A percentile compares a stretch with the other conserved stretches of the same genome.
These are phyloP conservation scores for Sanghuangporus weigelae DNA, from an alignment of 1,284 basidiomycete genomes.

Conservation along the genomic window DNA sequence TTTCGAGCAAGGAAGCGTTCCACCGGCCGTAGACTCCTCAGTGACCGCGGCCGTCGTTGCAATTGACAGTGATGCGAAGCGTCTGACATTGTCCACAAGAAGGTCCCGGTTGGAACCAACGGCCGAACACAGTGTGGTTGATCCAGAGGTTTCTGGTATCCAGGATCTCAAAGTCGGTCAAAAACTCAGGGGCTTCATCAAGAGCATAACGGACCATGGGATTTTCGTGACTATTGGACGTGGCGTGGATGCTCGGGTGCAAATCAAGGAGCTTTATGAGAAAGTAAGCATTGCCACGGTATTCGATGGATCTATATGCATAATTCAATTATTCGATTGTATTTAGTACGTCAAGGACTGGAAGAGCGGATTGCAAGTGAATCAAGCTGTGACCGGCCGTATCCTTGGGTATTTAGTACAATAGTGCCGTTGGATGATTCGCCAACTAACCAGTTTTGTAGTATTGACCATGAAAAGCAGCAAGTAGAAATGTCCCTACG, in stretches of 20 bases:
- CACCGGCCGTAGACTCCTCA: slow-evolving; percentile 63
- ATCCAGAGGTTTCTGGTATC: slow-evolving; percentile 65
- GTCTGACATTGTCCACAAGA: slow-evolving; percentile 76
- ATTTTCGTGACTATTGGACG: slow-evolving; percentile 88
- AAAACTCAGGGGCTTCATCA: slow-evolving; percentile 83
- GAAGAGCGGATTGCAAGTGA: slow-evolving; percentile 76
- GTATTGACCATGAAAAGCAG: slow-evolving; percentile 62
- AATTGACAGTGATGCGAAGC: slow-evolving; percentile 61
- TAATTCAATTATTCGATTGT: background rate
- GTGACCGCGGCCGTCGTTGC: slow-evolving; percentile 67
- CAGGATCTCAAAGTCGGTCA: slow-evolving; percentile 69
- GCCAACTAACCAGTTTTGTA: slow-evolving; percentile 29
- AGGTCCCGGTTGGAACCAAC: slow-evolving; percentile 60
- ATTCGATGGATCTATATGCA: background rate
- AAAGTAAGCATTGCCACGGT: slow-evolving; percentile 46
- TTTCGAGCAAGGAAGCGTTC: slow-evolving; percentile 52
- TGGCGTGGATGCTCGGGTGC: slow-evolving; percentile 82
- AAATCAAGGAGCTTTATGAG: slow-evolving; percentile 91
- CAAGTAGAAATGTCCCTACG: slow-evolving; percentile 88
- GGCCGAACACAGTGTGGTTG: slow-evolving; percentile 46
- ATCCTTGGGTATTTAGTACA: slow-evolving; percentile 57
- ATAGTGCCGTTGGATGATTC: background rate
- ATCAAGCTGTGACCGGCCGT: slow-evolving; percentile 85
- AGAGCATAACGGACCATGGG: slow-evolving; percentile 81
- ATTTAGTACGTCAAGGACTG: slow-evolving; percentile 90